Evolutionary conservation across 2,329 filamentous ascomycete genomes (phyloP).

Genomic region (Cadophora luteo-olivacea): DNA sequence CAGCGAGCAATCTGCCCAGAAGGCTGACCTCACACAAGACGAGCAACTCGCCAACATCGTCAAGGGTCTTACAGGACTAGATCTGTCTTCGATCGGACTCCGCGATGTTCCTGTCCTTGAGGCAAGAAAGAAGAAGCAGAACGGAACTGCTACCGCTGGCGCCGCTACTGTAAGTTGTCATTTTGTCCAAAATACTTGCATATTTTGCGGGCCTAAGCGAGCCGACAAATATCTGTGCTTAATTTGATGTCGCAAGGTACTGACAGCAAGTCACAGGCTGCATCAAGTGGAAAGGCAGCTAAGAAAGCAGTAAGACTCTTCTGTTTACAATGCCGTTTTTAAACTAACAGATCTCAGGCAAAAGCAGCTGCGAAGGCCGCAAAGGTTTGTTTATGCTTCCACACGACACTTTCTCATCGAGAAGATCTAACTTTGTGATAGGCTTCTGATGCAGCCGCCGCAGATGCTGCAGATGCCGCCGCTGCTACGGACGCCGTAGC

Average conservation of each 20-base stretch:
- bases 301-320: slow-evolving; percentile 13
- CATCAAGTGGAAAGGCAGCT: slow-evolving; percentile 19
- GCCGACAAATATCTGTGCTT: background rate
- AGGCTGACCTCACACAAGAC: slow-evolving; percentile 9
- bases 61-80: slow-evolving; percentile 36
- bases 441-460: background rate
- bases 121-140: slow-evolving; percentile 32
- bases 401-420: too few relatives aligned
- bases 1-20: slow-evolving; percentile 13
- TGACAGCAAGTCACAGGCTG: slow-evolving; percentile 14
- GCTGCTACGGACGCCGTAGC: background rate
- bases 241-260: background rate
- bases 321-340: background rate
- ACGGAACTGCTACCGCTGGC: slow-evolving; percentile 27
- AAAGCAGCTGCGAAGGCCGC: slow-evolving; percentile 21
- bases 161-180: slow-evolving; percentile 17
- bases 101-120: slow-evolving; percentile 32
- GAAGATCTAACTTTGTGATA: background rate
- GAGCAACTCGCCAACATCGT: slow-evolving; percentile 28
- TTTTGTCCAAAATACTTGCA: background rate
- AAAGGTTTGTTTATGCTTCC: background rate
- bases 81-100: slow-evolving; percentile 29
- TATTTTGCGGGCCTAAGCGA: background rate
- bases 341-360: slow-evolving; percentile 3
- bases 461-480: slow-evolving; percentile 5